Conservation (phyloP, 2,329 filamentous ascomycete species). For the Nigrospora sphaerica region DNA sequence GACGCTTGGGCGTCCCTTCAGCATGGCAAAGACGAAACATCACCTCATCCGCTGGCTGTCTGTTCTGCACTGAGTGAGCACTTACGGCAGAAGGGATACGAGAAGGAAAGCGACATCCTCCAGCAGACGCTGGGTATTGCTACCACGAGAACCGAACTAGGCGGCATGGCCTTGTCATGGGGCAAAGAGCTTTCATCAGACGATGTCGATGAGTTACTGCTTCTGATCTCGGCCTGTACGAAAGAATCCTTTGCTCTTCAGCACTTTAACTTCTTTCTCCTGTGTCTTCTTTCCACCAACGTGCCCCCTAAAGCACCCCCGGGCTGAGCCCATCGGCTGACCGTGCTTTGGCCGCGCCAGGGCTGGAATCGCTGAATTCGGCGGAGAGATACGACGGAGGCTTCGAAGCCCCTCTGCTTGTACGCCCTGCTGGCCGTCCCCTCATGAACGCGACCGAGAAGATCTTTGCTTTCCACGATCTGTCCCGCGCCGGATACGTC, state of each 20-base stretch:
- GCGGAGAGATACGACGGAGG: constrained; percentile 8
- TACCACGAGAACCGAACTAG: constrained; percentile 11
- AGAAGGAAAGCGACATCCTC: constrained; percentile 10
- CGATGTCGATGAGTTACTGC: constrained; percentile 12
- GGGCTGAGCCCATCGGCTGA: neutral
- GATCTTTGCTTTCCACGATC: neutral
- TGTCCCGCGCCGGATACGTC: neutral
- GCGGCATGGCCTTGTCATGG: constrained; percentile 14
- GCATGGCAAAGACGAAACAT: too few species aligned
- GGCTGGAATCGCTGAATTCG: constrained; percentile 19
- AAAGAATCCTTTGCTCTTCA: neutral
- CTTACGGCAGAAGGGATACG: neutral
- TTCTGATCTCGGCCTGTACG: constrained; percentile 3
- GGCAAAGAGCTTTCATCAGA: constrained; percentile 4
- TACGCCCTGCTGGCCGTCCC: constrained; percentile 10
- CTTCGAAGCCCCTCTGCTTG: constrained; percentile 1
- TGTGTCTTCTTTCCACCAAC: neutral
- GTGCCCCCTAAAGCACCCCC: neutral
- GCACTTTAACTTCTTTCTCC: neutral
- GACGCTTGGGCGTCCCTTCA: too few species aligned
- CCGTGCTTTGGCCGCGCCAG: constrained; percentile 12
- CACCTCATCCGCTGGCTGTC: neutral
- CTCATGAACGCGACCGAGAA: constrained; percentile 25
- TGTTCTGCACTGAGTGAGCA: neutral
- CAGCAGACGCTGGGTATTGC: constrained; percentile 10